These are phyloP conservation scores for Venturia effusa DNA, from an alignment of 2,329 filamentous ascomycete genomes.

Conservation along the genomic window DNA sequence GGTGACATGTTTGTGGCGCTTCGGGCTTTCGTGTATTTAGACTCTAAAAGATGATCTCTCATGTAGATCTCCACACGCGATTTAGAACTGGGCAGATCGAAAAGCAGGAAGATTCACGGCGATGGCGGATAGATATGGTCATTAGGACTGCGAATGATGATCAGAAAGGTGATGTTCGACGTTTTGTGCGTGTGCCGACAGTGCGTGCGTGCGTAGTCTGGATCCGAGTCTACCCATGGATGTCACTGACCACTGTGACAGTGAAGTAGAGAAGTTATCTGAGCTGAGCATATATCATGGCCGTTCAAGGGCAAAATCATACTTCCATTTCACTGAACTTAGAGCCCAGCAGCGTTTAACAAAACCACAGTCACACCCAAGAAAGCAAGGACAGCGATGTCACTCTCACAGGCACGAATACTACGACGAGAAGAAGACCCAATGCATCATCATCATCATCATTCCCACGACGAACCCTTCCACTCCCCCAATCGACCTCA, in stretches of 20 bases:
- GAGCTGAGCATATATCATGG: neutral
- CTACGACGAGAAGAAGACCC: too few species aligned
- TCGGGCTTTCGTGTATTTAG: neutral
- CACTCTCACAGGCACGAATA: too few species aligned
- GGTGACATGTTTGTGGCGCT: neutral
- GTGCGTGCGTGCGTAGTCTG: neutral
- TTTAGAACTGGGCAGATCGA: neutral
- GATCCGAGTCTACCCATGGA: neutral
- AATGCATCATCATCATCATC: neutral
- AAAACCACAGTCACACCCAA: too few species aligned
- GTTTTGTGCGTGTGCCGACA: neutral
- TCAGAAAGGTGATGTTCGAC: neutral
- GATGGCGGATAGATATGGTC: neutral
- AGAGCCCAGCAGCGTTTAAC: too few species aligned
- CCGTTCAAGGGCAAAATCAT: neutral
- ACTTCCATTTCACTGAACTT: too few species aligned
- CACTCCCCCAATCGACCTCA: neutral
- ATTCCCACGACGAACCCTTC: neutral
- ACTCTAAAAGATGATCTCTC: neutral
- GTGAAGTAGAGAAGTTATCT: neutral
- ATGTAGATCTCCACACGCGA: neutral
- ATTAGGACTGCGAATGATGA: slow-evolving; percentile 1
- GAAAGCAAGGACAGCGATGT: too few species aligned
- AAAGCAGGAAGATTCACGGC: neutral
- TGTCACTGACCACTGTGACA: neutral